Percentiles rank a stretch among this genome's conserved stretches.
Evolutionary conservation across 352 stramenopile species (phyloP).

Genomic region (Pythium oligandrum): DNA sequence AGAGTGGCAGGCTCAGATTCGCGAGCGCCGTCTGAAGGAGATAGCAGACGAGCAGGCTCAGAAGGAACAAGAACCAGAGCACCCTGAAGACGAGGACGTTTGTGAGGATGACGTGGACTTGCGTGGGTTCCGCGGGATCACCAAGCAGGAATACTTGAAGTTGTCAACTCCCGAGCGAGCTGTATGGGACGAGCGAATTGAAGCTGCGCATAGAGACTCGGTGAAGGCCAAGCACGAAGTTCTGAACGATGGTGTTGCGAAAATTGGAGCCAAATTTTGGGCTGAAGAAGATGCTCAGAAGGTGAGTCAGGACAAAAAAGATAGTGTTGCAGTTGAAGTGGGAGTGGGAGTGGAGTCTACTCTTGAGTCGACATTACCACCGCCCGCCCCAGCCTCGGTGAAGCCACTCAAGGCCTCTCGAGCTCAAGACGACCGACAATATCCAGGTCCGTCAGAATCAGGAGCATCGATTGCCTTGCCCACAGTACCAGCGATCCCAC

Average conservation of each 20-base stretch:
- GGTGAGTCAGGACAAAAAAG: neutral
- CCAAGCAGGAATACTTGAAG: slow-evolving; percentile 53
- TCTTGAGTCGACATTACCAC: neutral
- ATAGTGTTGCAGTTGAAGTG: slow-evolving; percentile 4
- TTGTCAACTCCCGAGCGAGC: slow-evolving; percentile 33
- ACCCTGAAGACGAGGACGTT: slow-evolving; percentile 13
- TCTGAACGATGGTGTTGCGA: slow-evolving; percentile 34
- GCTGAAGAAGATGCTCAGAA: slow-evolving; percentile 15
- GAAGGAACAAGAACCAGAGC: slow-evolving; percentile 32
- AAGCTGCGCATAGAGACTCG: slow-evolving; percentile 40
- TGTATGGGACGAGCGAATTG: slow-evolving; percentile 59
- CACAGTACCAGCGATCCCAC: too few species aligned
- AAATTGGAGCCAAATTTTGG: slow-evolving; percentile 50
- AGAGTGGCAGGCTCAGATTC: slow-evolving; percentile 69
- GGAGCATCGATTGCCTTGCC: too few species aligned
- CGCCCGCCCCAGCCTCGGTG: neutral
- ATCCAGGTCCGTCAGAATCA: neutral
- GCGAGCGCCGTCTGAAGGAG: slow-evolving; percentile 54
- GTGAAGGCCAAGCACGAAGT: slow-evolving; percentile 30
- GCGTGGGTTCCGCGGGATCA: slow-evolving; percentile 55
- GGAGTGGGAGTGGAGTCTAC: neutral
- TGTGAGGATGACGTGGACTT: slow-evolving; percentile 30
- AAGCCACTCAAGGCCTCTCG: neutral
- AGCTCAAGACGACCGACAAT: neutral
- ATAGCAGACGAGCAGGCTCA: slow-evolving; percentile 39